Base-by-base conservation (phyloP, 2,329 filamentous ascomycete species). In the Chlorencoelia australis region DNA sequence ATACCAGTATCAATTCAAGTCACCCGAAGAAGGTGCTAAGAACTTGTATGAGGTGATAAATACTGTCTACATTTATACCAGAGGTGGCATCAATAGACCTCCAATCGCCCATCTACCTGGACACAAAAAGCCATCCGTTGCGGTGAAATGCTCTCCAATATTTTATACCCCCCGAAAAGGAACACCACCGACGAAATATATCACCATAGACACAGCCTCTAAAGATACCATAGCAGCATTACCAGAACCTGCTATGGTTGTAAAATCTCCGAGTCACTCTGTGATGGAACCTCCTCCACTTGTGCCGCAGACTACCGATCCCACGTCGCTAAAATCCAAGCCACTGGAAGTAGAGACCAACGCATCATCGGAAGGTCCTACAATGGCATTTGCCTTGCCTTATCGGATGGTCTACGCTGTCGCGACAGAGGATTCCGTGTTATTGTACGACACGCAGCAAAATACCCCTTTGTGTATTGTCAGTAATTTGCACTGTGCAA, bases 341-440 rank as follows among this genome's bases (percentile, higher is more conserved):
- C 17, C 44, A 10, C 30, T 62, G 4, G 65, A 59, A 18, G 37
- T 61, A 5, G 71, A 75, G 40, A 62, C 65, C 2, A 62, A 60
- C 10, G 56, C 63, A 3, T 63, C 72, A 19, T 63, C 69, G 5
- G 67, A 75, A 13, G 74, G 75, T 5, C 73, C 78, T 3, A 75
- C 72, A 39, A 69, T 82, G 15, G 81, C 82, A 1, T 96, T 98
- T 59, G 74, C 79, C 3, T 65, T 98, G 29, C 82, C 87, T 1
- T 96, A 98, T 59, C 80, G 91, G 17, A 87, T 98, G 67, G 73
- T 98, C 0, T 98, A 96, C 61, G 91, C 89, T 3, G 89, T 98
- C 24, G 93, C 91, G 6, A 98, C 91, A 0, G 89, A 96, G 56
- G 91, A 98, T 61, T 84, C 91, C 0, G 84, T 98, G 4, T 67